Evolutionary conservation across 2,329 filamentous ascomycete species (phyloP), one percentile per base, ranked within the genome.

Genomic region (Epichloe aotearoae): DNA sequence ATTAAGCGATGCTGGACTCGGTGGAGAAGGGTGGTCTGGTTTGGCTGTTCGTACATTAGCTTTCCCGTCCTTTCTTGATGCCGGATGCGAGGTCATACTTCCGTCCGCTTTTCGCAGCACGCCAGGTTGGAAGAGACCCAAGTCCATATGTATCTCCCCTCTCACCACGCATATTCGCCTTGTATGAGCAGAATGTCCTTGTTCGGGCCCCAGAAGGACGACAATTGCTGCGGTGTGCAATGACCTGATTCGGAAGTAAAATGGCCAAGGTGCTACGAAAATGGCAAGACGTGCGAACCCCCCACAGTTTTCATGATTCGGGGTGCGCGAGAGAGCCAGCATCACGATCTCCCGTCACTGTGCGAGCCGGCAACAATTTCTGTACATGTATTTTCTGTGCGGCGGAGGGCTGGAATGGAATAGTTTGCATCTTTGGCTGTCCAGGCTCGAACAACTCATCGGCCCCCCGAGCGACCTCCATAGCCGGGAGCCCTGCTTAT

Each of bases 11-110:
- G 58, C 56, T 53, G 56, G 55, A 57, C 46, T 58, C 55, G 56
- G 56, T 59, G 57, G 57, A 54, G 50, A 50, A 46, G 46, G 52
- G 52, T 51, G 54, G 46, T 55, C 47, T 58, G 44, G 53, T 57
- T 56, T 55, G 54, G 52, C 51, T 55, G 60, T 59, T 58, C 56
- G 60, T 61, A 62, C 61, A 57, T 64, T 65, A 65, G 62, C 52
- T 58, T 64, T 64, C 61, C 63, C 61, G 63, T 64, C 59, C 54
- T 54, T 53, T 23, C 49, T 50, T 23, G 50, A 51, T 52, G 51
- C 53, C 56, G 57, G 57, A 58, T 55, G 57, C 53, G 54, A 56
- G 53, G 44, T 54, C 43, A 46, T 50, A 52, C 55, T 55, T 58
- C 55, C 56, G 56, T 56, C 55, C 48, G 50, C 50, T 40, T 43